These are phyloP conservation scores for Aspergillus fumigatiaffinis DNA, from an alignment of 2,329 filamentous ascomycete species.

Conservation along the genomic window DNA sequence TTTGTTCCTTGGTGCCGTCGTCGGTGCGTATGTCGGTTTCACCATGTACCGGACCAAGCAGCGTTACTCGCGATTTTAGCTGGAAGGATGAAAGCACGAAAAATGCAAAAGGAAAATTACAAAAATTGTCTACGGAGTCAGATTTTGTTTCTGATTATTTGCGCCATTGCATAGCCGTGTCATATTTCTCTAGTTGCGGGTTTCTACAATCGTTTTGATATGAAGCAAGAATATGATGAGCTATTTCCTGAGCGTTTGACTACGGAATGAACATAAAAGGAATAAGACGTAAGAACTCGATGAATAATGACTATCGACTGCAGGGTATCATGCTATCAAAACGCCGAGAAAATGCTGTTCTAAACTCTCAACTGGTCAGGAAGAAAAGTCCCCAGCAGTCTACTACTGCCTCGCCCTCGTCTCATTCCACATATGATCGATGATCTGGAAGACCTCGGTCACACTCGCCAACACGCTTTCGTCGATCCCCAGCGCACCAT, in stretches of 20 bases:
- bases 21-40: conserved; percentile 77
- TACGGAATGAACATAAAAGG: neutral
- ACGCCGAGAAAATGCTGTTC: neutral
- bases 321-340: conserved; percentile 4
- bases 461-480: conserved; percentile 70
- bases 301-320: neutral
- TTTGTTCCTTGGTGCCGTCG: conserved; percentile 65
- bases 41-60: conserved; percentile 70
- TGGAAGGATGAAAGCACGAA: neutral
- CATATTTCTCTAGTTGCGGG: conserved; percentile 11
- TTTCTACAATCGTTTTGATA: conserved; percentile 9
- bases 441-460: conserved; percentile 85
- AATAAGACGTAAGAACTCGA: neutral
- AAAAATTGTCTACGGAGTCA: conserved; percentile 8
- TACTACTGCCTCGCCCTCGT: conserved; percentile 34
- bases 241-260: neutral
- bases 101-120: neutral
- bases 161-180: conserved; percentile 19
- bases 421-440: conserved; percentile 77
- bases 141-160: conserved; percentile 9
- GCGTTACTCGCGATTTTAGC: conserved; percentile 43
- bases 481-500: conserved; percentile 68
- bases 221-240: conserved; percentile 10
- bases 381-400: neutral
- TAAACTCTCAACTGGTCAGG: neutral